phyloP scores from a whole-genome alignment of 2,329 filamentous ascomycete genomes.

The Aspergillus uvarum region DNA sequence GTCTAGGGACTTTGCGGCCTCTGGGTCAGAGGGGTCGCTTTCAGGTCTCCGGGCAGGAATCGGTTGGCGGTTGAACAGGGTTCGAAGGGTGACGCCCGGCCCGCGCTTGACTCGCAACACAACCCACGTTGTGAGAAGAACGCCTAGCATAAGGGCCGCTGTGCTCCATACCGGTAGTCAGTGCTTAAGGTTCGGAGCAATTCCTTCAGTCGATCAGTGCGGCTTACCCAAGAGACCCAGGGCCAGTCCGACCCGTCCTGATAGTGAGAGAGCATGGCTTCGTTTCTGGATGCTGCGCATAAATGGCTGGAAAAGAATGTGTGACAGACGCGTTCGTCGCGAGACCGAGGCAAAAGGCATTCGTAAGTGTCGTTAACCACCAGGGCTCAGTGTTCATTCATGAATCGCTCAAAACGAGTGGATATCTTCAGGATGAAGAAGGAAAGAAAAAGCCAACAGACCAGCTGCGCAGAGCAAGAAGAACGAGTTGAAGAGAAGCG shows the following conservation, averaged over 20 bases:
- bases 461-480: neutral
- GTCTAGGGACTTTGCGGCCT: neutral
- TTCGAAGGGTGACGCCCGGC: neutral
- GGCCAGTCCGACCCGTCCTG: neutral
- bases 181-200: neutral
- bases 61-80: neutral
- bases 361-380: neutral
- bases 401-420: neutral
- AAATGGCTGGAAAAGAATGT: neutral
- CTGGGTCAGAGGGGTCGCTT: neutral
- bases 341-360: neutral
- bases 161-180: neutral
- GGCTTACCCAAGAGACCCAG: neutral
- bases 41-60: neutral
- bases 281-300: neutral
- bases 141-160: constrained; percentile 3
- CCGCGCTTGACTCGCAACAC: constrained; percentile 8
- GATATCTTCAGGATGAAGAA: neutral
- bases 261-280: neutral
- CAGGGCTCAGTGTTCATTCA: neutral
- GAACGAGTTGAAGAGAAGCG: neutral
- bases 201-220: neutral
- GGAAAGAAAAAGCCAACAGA: neutral
- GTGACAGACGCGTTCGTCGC: neutral
- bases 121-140: neutral